These are phyloP conservation scores for Nitzschia palea DNA, from an alignment of 108 stramenopile genomes.

Conservation along the genomic window DNA sequence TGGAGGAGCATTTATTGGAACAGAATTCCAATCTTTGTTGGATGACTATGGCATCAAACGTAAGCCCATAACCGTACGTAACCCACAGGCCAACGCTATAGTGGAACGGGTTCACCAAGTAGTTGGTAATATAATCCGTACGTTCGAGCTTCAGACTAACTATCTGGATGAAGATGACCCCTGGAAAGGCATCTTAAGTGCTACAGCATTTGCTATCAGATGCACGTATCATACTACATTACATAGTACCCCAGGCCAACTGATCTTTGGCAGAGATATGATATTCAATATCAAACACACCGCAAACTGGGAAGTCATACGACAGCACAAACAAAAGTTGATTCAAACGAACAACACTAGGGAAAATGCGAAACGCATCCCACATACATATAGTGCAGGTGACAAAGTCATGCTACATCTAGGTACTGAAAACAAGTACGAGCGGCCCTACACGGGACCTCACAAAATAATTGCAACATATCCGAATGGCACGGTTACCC, in stretches of 20 bases:
- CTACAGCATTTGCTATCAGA: neutral
- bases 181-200: too few species aligned
- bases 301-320: neutral
- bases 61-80: neutral
- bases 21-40: conserved; percentile 28
- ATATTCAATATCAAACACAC: neutral
- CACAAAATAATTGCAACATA: neutral
- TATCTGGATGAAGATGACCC: too few species aligned
- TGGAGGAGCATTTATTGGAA: conserved; percentile 42
- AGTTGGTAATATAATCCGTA: too few species aligned
- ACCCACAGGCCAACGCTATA: conserved; percentile 29
- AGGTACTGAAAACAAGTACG: neutral
- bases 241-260: neutral
- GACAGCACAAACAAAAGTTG: neutral
- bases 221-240: neutral
- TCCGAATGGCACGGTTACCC: neutral
- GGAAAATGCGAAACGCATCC: neutral
- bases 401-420: neutral
- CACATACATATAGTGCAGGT: neutral
- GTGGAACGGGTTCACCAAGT: conserved; percentile 28
- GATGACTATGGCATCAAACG: neutral
- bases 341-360: neutral
- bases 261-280: conserved; percentile 3
- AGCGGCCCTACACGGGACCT: neutral
- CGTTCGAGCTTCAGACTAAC: too few species aligned